Evolutionary conservation across 2,329 filamentous ascomycete species (phyloP), one percentile per base, ranked within the genome.

Genomic region (Dichotomopilus funicola): DNA sequence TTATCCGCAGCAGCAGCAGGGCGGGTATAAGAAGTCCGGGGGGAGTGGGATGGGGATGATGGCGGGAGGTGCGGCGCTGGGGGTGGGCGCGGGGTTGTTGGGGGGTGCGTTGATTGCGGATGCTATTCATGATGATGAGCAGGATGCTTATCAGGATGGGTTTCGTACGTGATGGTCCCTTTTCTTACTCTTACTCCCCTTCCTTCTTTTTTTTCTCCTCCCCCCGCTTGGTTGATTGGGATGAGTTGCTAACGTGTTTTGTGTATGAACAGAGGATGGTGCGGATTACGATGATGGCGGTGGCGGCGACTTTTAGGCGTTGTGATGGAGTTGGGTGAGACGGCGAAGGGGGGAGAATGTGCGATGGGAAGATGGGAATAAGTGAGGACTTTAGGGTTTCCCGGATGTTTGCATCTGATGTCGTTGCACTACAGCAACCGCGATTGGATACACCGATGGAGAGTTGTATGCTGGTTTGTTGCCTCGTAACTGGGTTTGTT

Each of bases 61-160:
- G 57, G 57, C 57, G 1, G 89, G 88, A 48, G 89, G 85, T 51
- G 83, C 86, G 7, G 88, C 88, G 27, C 74, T 95, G 44, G 91
- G 91, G 73, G 70, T 89, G 4, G 91, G 90, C 62, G 91, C 87
- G 60, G 91, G 91, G 70, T 66, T 96, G 67, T 65, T 96, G 1
- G 91, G 90, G 63, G 91, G 91, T 54, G 80, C 83, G 59, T 59
- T 95, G 64, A 71, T 95, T 36, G 85, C 78, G 2, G 77, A 87
- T 65, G 85, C 85, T 1, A 76, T 91, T 50, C 73, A 87, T 54
- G 81, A 85, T 58, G 68, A 78, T 47, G 71, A 88, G 61, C 72
- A 86, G 57, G 75, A 82, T 5, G 79, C 80, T 35, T 86, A 83
- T 62, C 63, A 78, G 19, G 68, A 81, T 13, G 78, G 77, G 4